Percentiles rank a stretch among this genome's conserved stretches.
These are phyloP conservation scores for Populus tomentosa DNA, from an alignment of 441 rosid genomes.

Conservation along the genomic window DNA sequence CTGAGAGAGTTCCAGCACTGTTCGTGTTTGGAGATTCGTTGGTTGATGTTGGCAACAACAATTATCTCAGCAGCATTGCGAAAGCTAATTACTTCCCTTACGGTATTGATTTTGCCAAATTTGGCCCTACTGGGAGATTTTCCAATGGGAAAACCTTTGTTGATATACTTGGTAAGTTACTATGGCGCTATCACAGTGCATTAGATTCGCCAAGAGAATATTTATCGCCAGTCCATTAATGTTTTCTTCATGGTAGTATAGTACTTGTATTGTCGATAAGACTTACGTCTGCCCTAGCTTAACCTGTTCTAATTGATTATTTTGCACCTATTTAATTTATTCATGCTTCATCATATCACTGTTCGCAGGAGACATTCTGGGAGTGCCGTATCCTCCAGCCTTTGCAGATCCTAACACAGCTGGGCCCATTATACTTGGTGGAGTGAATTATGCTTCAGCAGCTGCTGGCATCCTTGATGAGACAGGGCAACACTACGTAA, in stretches of 20 bases:
- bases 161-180: slow-evolving; percentile 55
- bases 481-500: slow-evolving; percentile 66
- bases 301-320: too few relatives aligned
- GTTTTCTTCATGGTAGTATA: not conserved
- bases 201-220: too few relatives aligned
- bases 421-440: slow-evolving; percentile 52
- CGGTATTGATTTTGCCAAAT: slow-evolving; percentile 52
- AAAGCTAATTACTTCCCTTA: slow-evolving; percentile 57
- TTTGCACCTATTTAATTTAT: too few relatives aligned
- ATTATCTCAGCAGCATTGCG: slow-evolving; percentile 47
- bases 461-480: slow-evolving; percentile 91
- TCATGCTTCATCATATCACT: too few relatives aligned
- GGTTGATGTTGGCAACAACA: slow-evolving; percentile 73
- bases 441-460: slow-evolving; percentile 83
- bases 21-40: slow-evolving; percentile 71
- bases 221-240: not conserved
- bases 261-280: too few relatives aligned
- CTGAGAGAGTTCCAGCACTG: slow-evolving; percentile 45
- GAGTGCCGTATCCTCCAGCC: slow-evolving; percentile 52
- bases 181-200: not conserved
- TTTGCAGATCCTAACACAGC: slow-evolving; percentile 63
- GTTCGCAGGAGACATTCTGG: slow-evolving; percentile 51
- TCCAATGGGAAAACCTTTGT: slow-evolving; percentile 60
- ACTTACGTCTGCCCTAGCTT: too few relatives aligned
- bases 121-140: slow-evolving; percentile 58